phyloP scores from a whole-genome alignment of 495 filamentous ascomycete genomes.

The Haplographium delicatum region DNA sequence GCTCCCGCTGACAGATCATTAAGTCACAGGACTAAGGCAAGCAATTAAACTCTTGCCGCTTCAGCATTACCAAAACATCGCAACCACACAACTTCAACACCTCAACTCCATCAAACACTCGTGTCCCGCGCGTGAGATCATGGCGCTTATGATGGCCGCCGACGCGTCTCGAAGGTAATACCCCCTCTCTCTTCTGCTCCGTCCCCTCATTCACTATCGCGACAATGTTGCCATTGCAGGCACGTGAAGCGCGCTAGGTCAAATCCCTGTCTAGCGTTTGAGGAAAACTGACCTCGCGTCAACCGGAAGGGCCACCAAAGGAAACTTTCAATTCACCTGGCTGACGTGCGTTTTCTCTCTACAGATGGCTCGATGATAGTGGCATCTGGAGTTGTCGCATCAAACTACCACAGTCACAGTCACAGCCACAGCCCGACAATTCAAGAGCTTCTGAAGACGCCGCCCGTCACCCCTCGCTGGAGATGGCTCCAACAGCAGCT shows the following conservation, averaged over 20 bases:
- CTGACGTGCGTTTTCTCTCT: background rate
- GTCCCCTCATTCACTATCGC: constrained; percentile 1
- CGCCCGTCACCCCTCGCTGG: background rate
- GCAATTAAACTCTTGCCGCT: no score
- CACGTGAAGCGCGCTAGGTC: background rate
- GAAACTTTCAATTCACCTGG: no score
- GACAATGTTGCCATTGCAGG: background rate
- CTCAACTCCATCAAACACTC: background rate
- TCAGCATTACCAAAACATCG: constrained; percentile 1
- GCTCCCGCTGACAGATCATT: no score
- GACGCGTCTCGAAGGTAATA: constrained; percentile 21
- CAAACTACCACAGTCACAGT: constrained; percentile 14
- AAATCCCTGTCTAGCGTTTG: background rate
- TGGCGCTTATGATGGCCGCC: constrained; percentile 11
- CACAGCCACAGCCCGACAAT: background rate
- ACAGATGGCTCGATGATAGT: constrained; percentile 23
- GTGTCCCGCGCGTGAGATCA: background rate
- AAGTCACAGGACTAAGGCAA: no score
- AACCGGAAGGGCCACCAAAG: no score
- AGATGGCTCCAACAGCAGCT: constrained; percentile 9
- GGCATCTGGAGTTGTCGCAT: constrained; percentile 26
- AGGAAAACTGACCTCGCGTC: no score
- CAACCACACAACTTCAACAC: no score
- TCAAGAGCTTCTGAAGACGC: background rate
- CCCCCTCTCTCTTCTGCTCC: background rate